Conservation (phyloP, 208 protist species). For the Angomonas deanei region DNA sequence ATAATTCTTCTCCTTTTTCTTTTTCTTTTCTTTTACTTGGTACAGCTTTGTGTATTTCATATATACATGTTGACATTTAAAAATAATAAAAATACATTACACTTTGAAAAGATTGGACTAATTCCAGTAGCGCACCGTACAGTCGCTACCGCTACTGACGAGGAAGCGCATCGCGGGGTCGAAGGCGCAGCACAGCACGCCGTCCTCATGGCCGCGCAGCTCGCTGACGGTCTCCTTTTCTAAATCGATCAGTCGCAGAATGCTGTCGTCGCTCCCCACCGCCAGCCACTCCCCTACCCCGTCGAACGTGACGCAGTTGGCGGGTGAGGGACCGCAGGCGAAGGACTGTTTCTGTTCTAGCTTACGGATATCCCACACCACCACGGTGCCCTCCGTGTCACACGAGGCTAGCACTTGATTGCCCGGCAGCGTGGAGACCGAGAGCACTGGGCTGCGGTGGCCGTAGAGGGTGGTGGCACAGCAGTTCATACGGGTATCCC, state of each 20-base stretch:
- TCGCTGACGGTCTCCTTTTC: slow-evolving; percentile 61
- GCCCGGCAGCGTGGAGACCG: slow-evolving; percentile 37
- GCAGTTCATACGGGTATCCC: slow-evolving; percentile 92
- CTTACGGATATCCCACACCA: slow-evolving; percentile 72
- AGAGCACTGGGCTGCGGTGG: slow-evolving; percentile 87
- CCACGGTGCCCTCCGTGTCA: slow-evolving; percentile 93
- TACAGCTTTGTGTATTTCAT: no score
- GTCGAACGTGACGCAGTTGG: slow-evolving; percentile 75
- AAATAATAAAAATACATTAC: no score
- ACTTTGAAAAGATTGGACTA: no score
- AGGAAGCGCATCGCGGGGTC: slow-evolving; percentile 63
- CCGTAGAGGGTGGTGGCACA: slow-evolving; percentile 94
- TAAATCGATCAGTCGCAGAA: slow-evolving; percentile 93
- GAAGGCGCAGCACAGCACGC: slow-evolving; percentile 87
- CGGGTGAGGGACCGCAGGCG: slow-evolving; percentile 63
- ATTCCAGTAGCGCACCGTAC: slow-evolving; percentile 81
- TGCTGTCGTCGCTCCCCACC: slow-evolving; percentile 91
- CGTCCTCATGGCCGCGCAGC: slow-evolving; percentile 68
- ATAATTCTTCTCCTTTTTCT: neutral
- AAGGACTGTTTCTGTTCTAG: slow-evolving; percentile 57
- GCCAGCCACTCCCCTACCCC: slow-evolving; percentile 69
- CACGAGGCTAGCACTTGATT: slow-evolving; percentile 76
- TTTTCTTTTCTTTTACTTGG: neutral
- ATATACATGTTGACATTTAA: no score
- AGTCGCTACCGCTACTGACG: slow-evolving; percentile 77